These are phyloP conservation scores for Candida silvicultrix DNA, from an alignment of 805 yeast species.

Conservation along the genomic window DNA sequence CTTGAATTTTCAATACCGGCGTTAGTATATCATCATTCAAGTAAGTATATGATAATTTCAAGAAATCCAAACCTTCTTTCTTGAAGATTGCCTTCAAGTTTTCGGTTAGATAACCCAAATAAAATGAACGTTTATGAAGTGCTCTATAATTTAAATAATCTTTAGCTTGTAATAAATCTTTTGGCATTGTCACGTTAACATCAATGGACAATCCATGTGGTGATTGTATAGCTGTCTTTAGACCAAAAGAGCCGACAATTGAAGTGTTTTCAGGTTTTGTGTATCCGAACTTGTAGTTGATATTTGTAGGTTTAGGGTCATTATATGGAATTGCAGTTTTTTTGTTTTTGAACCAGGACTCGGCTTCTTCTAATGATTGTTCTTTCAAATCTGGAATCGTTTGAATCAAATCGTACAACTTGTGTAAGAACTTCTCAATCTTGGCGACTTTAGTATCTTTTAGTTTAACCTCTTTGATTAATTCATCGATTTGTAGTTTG, in stretches of 20 bases:
- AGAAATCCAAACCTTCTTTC: slow-evolving; percentile 42
- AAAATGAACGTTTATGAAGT: slow-evolving; percentile 83
- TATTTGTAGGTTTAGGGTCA: slow-evolving; percentile 76
- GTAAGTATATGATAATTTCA: slow-evolving; percentile 55
- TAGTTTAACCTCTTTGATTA: slow-evolving; percentile 71
- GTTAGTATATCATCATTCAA: slow-evolving; percentile 71
- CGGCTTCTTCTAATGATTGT: slow-evolving; percentile 53
- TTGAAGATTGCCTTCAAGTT: slow-evolving; percentile 48
- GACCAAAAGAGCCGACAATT: slow-evolving; percentile 83
- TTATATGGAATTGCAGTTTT: slow-evolving; percentile 74
- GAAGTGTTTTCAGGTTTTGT: slow-evolving; percentile 67
- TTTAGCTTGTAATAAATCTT: slow-evolving; percentile 66
- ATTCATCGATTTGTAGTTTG: slow-evolving; percentile 90
- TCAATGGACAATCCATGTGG: slow-evolving; percentile 67
- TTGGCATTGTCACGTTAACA: slow-evolving; percentile 78
- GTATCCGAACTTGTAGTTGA: slow-evolving; percentile 68
- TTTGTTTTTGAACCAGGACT: slow-evolving; percentile 41
- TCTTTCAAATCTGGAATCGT: slow-evolving; percentile 51
- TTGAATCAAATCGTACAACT: slow-evolving; percentile 62
- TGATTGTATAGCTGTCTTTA: slow-evolving; percentile 70
- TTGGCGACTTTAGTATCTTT: slow-evolving; percentile 60
- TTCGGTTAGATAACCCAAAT: slow-evolving; percentile 72
- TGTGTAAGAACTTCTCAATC: slow-evolving; percentile 71
- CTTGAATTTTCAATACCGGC: slow-evolving; percentile 65
- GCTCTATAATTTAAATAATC: slow-evolving; percentile 90